Base-by-base conservation (phyloP, 768 basidiomycete genomes). In the Panaeolus cyanescens region DNA sequence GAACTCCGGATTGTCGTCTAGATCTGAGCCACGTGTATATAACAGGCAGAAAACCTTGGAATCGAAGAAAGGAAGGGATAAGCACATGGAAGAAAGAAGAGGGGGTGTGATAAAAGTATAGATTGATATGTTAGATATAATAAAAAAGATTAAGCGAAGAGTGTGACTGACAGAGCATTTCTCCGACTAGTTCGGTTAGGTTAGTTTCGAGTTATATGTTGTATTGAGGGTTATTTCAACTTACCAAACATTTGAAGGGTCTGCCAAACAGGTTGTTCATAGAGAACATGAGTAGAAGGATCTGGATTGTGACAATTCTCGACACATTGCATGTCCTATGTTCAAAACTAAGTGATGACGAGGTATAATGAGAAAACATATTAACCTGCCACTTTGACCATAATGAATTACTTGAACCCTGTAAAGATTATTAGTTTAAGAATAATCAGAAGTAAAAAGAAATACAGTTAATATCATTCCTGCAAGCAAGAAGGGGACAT, bases 301-400 rank as follows among this genome's bases (percentile, higher is more conserved):
- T 92, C 79, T 34, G 84, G 83, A 64, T 88, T 83, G 53, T 73
- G 72, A 73, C 96, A 99, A 74, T 96, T 92, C 82, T 94, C 94
- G 42, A 98, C 96, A 71, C 96, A 99, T 87, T 97, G 94, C 93
- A 97, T 96, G 73, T 99, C 96, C 89, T 91, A 62, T 55, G 64
- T 55, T 61, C 56, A 32, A 62, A 32, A 33, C 32, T 54, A 42
- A 42, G 45, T 25, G 55, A 45, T 54, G 58, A 56, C 25, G 30
- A 60, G 36, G 34, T 32, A 57, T 64, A 54, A 36, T 56, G 28
- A 20, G 42, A 42, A 55, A 32, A 33, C 55, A 39, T 31, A 69
- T 80, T 68, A 63, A 77, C 90, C 89, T 93, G 92, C 84, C 85
- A 94, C 74, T 93, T 93, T 74, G 81, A 83, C 87, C 89, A 92